These are phyloP conservation scores for Oehlia diaphana DNA, from an alignment of 192 early-diverging fungal species.

Conservation along the genomic window DNA sequence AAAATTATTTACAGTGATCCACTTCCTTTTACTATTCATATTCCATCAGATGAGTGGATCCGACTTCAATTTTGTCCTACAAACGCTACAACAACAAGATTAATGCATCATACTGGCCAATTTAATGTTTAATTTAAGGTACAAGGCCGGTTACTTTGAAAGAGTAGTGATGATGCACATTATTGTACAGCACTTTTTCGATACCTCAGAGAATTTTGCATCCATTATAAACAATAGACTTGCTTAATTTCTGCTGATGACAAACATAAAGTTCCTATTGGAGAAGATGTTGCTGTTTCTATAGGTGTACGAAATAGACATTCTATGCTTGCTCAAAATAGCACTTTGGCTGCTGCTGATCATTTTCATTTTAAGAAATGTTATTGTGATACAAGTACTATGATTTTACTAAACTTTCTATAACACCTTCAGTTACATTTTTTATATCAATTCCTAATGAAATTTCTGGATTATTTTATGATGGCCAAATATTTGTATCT, in stretches of 20 bases:
- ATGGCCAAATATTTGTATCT: background rate
- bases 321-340: background rate
- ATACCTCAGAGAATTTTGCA: background rate
- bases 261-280: background rate
- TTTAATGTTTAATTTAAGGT: too few relatives aligned
- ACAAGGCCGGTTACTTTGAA: too few relatives aligned
- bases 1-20: too few relatives aligned
- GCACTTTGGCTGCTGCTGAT: background rate
- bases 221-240: background rate
- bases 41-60: too few relatives aligned
- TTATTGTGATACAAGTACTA: too few relatives aligned
- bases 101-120: too few relatives aligned
- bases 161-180: background rate
- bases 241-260: background rate
- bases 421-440: background rate
- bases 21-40: too few relatives aligned
- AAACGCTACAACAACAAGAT: too few relatives aligned
- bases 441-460: background rate
- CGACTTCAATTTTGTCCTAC: too few relatives aligned
- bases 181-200: background rate
- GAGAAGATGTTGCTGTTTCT: background rate
- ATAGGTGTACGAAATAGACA: background rate
- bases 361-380: too few relatives aligned
- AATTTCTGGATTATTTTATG: constrained; percentile 1
- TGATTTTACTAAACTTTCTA: background rate